Base-by-base conservation (phyloP, 169 alveolate genomes). In the Plasmodium vinckei region DNA sequence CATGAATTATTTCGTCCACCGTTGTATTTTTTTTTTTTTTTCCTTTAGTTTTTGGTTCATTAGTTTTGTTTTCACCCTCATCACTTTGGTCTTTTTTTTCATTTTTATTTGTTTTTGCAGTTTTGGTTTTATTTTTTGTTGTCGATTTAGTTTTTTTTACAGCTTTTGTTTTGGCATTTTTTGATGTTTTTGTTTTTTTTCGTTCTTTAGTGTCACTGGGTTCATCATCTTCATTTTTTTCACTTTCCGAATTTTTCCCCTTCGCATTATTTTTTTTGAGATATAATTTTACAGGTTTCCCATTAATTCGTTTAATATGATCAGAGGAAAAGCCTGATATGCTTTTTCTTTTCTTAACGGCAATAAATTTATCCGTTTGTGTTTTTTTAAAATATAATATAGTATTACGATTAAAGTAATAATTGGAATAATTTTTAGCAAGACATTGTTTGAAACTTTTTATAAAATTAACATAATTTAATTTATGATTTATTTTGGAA, bases 81-180 rank as follows among this genome's bases (percentile, higher is more conserved):
- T 47, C 42, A 3, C 64, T 13, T 42, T 19, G 17, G 59, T 42
- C 19, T 68, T 68, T 19, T 9, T n/a, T 15, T 19, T 60, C 77
- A 42, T 69, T 69, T 69, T 27, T 44, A 51, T 47, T 33, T 12
- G 64, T 10, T 27, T 9, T 17, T 49, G 23, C 63, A 7, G 4
- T 17, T 67, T 67, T 67, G 13, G 25, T 23, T n/a, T 54, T 54
- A 17, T 47, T 69, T 47, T 69, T 27, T 9, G 25, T 13, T 46
- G 21, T 39, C 49, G n/a, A n/a, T 15, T 9, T n/a, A 1, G 12
- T 19, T 19, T 57, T 19, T 19, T 44, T 33, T 64, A 17, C 53
- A 12, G 64, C 39, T 47, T 69, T 9, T 56, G 46, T 13, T 69
- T 39, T 44, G 15, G 10, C 46, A 27, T 39, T 21, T 33, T 15